Percentiles rank a stretch among this genome's conserved stretches.
phyloP scores from a whole-genome alignment of 371 early-diverging fungal genomes.

The Thermomucor indicae-seudaticae region DNA sequence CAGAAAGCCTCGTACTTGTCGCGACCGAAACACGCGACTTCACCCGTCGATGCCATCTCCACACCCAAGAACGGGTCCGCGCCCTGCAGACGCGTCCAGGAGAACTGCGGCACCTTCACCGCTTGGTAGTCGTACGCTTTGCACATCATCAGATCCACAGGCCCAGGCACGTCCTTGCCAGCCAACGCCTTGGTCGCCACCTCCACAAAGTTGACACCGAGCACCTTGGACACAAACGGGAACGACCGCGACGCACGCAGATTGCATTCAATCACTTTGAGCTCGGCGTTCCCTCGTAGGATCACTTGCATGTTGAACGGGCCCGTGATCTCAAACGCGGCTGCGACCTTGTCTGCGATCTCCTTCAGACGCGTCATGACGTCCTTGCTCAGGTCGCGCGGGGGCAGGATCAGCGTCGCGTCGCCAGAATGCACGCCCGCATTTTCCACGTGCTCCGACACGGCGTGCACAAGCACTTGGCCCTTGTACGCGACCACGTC shows the following conservation, averaged over 20 bases:
- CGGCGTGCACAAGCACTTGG: slow-evolving; percentile 74
- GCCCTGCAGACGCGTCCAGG: slow-evolving; percentile 89
- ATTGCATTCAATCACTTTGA: slow-evolving; percentile 96
- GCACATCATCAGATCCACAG: slow-evolving; percentile 70
- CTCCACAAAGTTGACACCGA: slow-evolving; percentile 86
- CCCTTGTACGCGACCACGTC: slow-evolving; percentile 89
- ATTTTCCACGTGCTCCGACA: slow-evolving; percentile 93
- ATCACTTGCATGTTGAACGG: slow-evolving; percentile 96
- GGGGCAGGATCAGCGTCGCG: slow-evolving; percentile 87
- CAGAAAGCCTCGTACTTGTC: slow-evolving; percentile 86
- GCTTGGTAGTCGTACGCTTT: slow-evolving; percentile 66
- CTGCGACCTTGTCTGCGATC: slow-evolving; percentile 80
- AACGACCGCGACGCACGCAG: slow-evolving; percentile 92
- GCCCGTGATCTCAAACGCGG: slow-evolving; percentile 89
- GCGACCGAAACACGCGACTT: slow-evolving; percentile 93
- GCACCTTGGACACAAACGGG: slow-evolving; percentile 95
- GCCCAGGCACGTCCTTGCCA: slow-evolving; percentile 50
- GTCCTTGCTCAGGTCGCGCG: slow-evolving; percentile 60
- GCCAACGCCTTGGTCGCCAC: slow-evolving; percentile 82
- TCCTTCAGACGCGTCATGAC: slow-evolving; percentile 61
- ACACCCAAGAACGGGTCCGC: slow-evolving; percentile 95
- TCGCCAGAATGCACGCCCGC: slow-evolving; percentile 97
- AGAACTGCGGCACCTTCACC: slow-evolving; percentile 92
- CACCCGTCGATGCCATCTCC: slow-evolving; percentile 96
- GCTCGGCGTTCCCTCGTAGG: slow-evolving; percentile 38